phyloP scores from a whole-genome alignment of 257 asterid species.

The Fraxinus quadrangulata region DNA sequence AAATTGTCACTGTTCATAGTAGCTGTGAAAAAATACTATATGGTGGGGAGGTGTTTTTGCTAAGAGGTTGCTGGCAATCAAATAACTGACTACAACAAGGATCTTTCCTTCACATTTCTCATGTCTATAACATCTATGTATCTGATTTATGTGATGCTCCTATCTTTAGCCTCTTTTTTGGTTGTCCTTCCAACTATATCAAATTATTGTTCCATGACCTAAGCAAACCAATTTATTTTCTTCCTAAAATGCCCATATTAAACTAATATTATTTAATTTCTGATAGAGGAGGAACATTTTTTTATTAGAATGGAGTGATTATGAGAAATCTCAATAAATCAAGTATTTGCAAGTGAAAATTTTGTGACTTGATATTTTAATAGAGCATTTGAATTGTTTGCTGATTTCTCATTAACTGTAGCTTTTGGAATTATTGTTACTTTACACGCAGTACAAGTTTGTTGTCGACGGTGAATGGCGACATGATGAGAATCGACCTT shows the following conservation, averaged over 20 bases:
- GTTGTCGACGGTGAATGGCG: constrained; percentile 97
- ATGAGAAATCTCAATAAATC: neutral
- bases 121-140: neutral
- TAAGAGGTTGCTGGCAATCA: neutral
- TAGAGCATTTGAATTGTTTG: neutral
- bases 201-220: neutral
- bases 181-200: neutral
- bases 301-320: neutral
- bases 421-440: neutral
- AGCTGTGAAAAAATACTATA: constrained; percentile 1
- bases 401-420: neutral
- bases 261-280: neutral
- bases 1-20: neutral
- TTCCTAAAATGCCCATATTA: neutral
- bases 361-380: neutral
- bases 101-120: neutral
- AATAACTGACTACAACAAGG: constrained; percentile 2
- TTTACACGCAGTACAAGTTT: constrained; percentile 76
- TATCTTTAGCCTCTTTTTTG: neutral
- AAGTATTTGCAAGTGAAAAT: neutral
- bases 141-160: neutral
- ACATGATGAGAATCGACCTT: constrained; percentile 83
- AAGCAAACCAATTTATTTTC: neutral
- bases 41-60: neutral
- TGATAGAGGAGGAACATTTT: neutral